Base-by-base conservation (phyloP, 2,329 filamentous ascomycete genomes). In the Fonsecaea pedrosoi region DNA sequence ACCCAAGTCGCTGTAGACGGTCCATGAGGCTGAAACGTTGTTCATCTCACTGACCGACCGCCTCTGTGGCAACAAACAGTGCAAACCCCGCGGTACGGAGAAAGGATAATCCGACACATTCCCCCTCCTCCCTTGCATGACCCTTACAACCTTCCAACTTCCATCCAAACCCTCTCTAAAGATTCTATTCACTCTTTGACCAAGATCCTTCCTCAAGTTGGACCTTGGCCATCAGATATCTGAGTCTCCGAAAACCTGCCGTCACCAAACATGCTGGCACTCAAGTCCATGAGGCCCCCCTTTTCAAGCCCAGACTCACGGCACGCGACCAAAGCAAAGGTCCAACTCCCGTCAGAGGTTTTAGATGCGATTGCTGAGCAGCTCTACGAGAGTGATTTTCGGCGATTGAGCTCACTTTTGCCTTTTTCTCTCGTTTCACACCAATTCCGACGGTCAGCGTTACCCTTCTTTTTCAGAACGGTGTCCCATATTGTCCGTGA, bases 251-350 rank as follows among this genome's bases (percentile, higher is more conserved):
- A 21, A 3, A 50, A 50, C 2, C 45, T 25, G 8, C 18, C 9
- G 18, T 32, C 25, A 13, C 35, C 42, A 13, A 61, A 38, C 30
- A 70, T 70, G 66, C 21, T 66, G 54, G 60, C 68, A 7, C 66
- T 70, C 57, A 68, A 70, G 32, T 68, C 66, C 10, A 70, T 64
- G 66, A 64, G 57, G 54, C 21, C 62, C 45, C 63, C 68, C 10
- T 50, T 25, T 25, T 50, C 45, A 5, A 10, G 4, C 18, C 18
- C 18, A 6, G 45, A 50, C 18, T 9, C 18, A 18, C 12, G 68
- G 60, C 66, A 66, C 57, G 54, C 57, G 54, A 66, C 63, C 45
- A 64, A 50, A 4, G 45, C 60, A 48, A 64, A 61, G 2, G 30
- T 66, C 32, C 34, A 64, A 54, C 53, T 71, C 34, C 69, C 69